A percentile compares a stretch with the other conserved stretches of the same genome.
phyloP scores from a whole-genome alignment of 768 basidiomycete genomes.

The Dictyophora rubrovolvata region DNA sequence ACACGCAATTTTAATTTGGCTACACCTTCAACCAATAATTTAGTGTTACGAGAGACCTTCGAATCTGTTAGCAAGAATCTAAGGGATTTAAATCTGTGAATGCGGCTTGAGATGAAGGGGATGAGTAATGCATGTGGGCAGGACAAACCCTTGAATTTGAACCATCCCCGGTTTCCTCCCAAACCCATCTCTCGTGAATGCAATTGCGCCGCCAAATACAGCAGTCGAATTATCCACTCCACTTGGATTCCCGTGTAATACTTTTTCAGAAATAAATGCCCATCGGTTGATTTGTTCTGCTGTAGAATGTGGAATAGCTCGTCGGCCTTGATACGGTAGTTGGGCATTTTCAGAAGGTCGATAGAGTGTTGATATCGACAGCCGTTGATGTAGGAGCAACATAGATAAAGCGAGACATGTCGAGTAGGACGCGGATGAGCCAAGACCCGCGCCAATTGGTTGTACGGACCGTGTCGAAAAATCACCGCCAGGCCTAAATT shows the following conservation, averaged over 20 bases:
- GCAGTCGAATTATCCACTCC: slow-evolving; percentile 96
- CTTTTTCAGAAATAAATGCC: slow-evolving; percentile 93
- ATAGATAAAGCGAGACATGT: slow-evolving; percentile 74
- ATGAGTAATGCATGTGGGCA: not conserved
- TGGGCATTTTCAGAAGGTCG: slow-evolving; percentile 22
- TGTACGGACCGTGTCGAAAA: slow-evolving; percentile 80
- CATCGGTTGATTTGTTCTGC: slow-evolving; percentile 84
- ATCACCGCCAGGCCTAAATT: slow-evolving; percentile 58
- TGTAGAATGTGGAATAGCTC: slow-evolving; percentile 48
- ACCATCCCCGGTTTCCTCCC: slow-evolving; percentile 76
- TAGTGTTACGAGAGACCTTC: slow-evolving; percentile 87
- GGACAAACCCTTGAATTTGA: slow-evolving; percentile 64
- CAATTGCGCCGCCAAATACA: slow-evolving; percentile 85
- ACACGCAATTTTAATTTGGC: slow-evolving; percentile 56
- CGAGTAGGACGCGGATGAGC: slow-evolving; percentile 94
- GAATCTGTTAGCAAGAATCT: slow-evolving; percentile 90
- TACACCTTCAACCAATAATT: slow-evolving; percentile 88
- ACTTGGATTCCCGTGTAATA: slow-evolving; percentile 93
- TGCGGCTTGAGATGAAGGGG: slow-evolving; percentile 1
- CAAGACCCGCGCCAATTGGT: slow-evolving; percentile 91
- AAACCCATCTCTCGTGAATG: slow-evolving; percentile 77
- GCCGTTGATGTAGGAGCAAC: slow-evolving; percentile 63
- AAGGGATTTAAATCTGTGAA: slow-evolving; percentile 74
- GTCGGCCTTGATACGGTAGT: slow-evolving; percentile 53
- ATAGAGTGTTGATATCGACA: slow-evolving; percentile 43